Evolutionary conservation across 2,329 filamentous ascomycete species (phyloP).

Genomic region (Periglandula ipomoeae): DNA sequence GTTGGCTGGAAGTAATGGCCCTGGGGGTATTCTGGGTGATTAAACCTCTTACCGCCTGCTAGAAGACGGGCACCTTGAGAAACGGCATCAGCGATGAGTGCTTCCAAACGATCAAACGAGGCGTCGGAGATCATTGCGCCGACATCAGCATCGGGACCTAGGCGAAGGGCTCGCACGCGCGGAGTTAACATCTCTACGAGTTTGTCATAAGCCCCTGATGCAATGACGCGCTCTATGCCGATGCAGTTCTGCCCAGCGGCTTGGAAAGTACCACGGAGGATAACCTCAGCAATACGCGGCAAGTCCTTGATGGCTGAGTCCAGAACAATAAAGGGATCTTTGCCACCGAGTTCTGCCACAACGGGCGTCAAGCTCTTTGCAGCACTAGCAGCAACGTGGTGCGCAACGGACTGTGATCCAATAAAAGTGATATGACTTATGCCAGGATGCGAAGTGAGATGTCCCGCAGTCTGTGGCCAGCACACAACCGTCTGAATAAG

Average conservation of each 20-base stretch:
- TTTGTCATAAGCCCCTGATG: constrained; percentile 64
- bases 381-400: constrained; percentile 78
- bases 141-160: constrained; percentile 72
- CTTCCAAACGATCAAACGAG: constrained; percentile 67
- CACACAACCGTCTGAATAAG: constrained; percentile 80
- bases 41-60: constrained; percentile 63
- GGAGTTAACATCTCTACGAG: constrained; percentile 64
- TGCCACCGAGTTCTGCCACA: constrained; percentile 86
- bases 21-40: constrained; percentile 62
- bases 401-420: constrained; percentile 77
- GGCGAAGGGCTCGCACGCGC: constrained; percentile 62
- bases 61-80: constrained; percentile 70
- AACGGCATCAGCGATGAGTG: constrained; percentile 69
- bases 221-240: constrained; percentile 88
- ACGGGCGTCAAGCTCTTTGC: constrained; percentile 81
- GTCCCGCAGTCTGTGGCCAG: constrained; percentile 73
- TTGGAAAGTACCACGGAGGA: constrained; percentile 91
- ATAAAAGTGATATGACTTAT: constrained; percentile 95
- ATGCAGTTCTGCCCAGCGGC: constrained; percentile 96
- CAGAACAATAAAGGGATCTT: constrained; percentile 84
- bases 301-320: constrained; percentile 64
- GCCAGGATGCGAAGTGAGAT: constrained; percentile 74
- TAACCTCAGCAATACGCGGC: constrained; percentile 64
- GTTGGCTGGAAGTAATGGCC: constrained; percentile 94
- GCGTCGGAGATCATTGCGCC: constrained; percentile 82